phyloP scores from a whole-genome alignment of 2,329 filamentous ascomycete species.

The Pseudohalonectria lignicola region DNA sequence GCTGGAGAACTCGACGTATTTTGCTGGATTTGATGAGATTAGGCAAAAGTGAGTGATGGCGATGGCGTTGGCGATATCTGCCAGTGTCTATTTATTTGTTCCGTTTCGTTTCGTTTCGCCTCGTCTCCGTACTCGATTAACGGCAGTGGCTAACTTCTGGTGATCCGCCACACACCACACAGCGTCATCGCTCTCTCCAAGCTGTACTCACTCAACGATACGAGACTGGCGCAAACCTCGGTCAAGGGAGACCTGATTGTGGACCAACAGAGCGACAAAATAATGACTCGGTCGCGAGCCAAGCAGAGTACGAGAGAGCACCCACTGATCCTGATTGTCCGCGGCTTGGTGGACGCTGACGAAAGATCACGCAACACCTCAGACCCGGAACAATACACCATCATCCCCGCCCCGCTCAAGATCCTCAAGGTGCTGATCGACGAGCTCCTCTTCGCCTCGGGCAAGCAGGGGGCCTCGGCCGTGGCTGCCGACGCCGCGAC shows the following conservation, averaged over 20 bases:
- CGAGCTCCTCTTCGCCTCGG: constrained; percentile 75
- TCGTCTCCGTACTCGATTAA: too few relatives aligned
- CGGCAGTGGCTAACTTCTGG: too few relatives aligned
- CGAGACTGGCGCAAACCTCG: constrained; percentile 63
- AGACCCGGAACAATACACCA: constrained; percentile 81
- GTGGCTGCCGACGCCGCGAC: constrained; percentile 51
- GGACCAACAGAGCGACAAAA: constrained; percentile 58
- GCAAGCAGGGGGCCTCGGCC: constrained; percentile 41
- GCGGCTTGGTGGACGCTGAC: not conserved
- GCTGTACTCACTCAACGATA: constrained; percentile 77
- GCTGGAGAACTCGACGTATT: constrained; percentile 94
- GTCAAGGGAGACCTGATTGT: constrained; percentile 91
- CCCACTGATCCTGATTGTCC: constrained; percentile 1
- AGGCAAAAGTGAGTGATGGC: constrained; percentile 68
- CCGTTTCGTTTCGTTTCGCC: not conserved
- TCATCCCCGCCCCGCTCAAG: constrained; percentile 80
- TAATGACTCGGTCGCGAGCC: constrained; percentile 88
- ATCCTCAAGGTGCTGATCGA: constrained; percentile 94
- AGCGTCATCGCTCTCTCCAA: constrained; percentile 90
- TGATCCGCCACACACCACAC: too few relatives aligned
- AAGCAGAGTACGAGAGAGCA: constrained; percentile 53
- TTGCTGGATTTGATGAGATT: constrained; percentile 97
- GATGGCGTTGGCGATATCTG: not conserved
- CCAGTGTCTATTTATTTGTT: not conserved
- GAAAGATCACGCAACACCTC: constrained; percentile 6